Evolutionary conservation across 1,139 yeast genomes (phyloP).

Genomic region (Geotrichum restrictum): DNA sequence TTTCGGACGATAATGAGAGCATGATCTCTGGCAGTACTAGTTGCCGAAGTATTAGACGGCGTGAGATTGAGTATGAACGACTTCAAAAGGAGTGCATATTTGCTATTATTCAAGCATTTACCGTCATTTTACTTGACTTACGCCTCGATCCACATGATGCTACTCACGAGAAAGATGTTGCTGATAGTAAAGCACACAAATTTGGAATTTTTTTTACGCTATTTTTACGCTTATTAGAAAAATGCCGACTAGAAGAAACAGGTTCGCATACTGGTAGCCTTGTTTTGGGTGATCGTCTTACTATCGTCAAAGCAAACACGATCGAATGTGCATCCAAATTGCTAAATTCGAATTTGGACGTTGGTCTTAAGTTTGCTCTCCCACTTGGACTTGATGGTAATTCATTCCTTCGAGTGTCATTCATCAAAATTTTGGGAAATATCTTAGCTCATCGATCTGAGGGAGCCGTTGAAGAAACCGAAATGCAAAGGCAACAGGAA

Average conservation of each 20-base stretch:
- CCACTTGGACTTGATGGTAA: slow-evolving; percentile 77
- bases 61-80: slow-evolving; percentile 28
- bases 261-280: slow-evolving; percentile 16
- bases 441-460: slow-evolving; percentile 49
- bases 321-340: slow-evolving; percentile 64
- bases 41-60: background rate
- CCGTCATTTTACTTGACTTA: slow-evolving; percentile 31
- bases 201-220: slow-evolving; percentile 72
- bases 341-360: slow-evolving; percentile 67
- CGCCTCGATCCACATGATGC: slow-evolving; percentile 37
- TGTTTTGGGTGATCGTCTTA: slow-evolving; percentile 44
- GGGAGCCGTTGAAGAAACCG: slow-evolving; percentile 35
- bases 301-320: slow-evolving; percentile 59
- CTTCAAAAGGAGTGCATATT: slow-evolving; percentile 30
- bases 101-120: slow-evolving; percentile 28
- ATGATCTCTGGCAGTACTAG: slow-evolving; percentile 9
- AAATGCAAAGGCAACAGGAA: slow-evolving; percentile 33
- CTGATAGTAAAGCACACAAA: slow-evolving; percentile 56
- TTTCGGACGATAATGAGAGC: slow-evolving; percentile 18
- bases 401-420: slow-evolving; percentile 60
- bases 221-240: slow-evolving; percentile 66
- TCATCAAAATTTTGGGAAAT: slow-evolving; percentile 71
- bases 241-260: slow-evolving; percentile 41
- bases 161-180: slow-evolving; percentile 48
- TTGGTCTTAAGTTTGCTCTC: slow-evolving; percentile 71